Evolutionary conservation across 2,329 filamentous ascomycete genomes (phyloP), one percentile per base, ranked within the genome.

Genomic region (Dothistroma pini): DNA sequence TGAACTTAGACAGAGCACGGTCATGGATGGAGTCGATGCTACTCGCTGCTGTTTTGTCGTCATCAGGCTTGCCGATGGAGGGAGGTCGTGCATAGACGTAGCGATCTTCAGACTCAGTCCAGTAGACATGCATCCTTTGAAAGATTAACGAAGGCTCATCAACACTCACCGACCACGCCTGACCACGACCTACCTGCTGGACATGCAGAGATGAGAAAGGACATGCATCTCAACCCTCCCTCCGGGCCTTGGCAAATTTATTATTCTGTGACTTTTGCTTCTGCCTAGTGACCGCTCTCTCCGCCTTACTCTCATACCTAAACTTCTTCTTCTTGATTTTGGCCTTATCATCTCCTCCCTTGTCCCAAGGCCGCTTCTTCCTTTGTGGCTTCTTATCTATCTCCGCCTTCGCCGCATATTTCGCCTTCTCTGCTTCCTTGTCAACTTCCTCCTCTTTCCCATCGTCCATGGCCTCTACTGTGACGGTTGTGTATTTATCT

Each of bases 401-500:
- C 35, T 64, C 60, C 14, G 56, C 61, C 55, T 71, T 38, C 6
- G 48, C 41, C 8, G 25, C 51, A 10, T 56, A 32, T 14, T 52
- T 54, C 19, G 31, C 72, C 51, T 68, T 69, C 63, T 70, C 72
- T n/a, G 71, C 65, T 12, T 63, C 67, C 72, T 56, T 47, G 50
- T 72, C 73, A 34, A 74, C 76, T 21, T 72, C 72, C 2, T 71
- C 75, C 0, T 72, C 61, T 71, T 75, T 60, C n/a, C 79, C 74
- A 3, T 76, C 75, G 64, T 88, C 89, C 68, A 99, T 91, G 11
- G 90, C 89, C 74, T 97, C 93, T 1, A 99, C 87, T 0, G 91
- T 97, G 29, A 99, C 95, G 0, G 91, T 96, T 0, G 95, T 97
- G 75, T 91, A 97, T 73, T 89, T 90, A 75, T 97, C 93, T 75